A percentile compares a stretch with the other conserved stretches of the same genome.
Conservation (phyloP, 2,329 filamentous ascomycete species). For the Emmonsia crescens region DNA sequence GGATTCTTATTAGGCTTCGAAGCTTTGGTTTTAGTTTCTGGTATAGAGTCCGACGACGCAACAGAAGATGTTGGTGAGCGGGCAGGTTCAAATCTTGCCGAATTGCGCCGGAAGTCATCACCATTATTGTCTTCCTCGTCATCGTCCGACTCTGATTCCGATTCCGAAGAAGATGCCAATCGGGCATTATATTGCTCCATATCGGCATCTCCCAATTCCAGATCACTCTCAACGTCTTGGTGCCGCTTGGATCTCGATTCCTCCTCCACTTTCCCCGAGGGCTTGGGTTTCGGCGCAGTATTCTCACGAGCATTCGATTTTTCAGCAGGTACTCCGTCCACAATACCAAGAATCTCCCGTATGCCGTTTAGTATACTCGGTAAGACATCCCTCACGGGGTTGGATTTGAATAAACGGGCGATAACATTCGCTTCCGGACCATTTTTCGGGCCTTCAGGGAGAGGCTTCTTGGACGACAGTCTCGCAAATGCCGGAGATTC, state of each 20-base stretch:
- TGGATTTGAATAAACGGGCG: slow-evolving; percentile 50
- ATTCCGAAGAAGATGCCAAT: slow-evolving; percentile 20
- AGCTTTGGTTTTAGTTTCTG: slow-evolving; percentile 19
- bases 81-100: slow-evolving; percentile 16
- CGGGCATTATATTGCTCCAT: slow-evolving; percentile 25
- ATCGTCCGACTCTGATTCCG: slow-evolving; percentile 13
- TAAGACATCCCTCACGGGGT: slow-evolving; percentile 46
- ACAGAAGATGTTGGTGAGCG: slow-evolving; percentile 26
- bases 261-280: slow-evolving; percentile 2
- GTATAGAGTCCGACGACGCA: slow-evolving; percentile 18
- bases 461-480: slow-evolving; percentile 27
- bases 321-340: slow-evolving; percentile 15
- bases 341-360: slow-evolving; percentile 28
- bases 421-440: slow-evolving; percentile 47
- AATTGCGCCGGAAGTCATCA: slow-evolving; percentile 14
- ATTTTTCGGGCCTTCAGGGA: slow-evolving; percentile 24
- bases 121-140: slow-evolving; percentile 18
- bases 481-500: slow-evolving; percentile 39
- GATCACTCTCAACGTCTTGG: not conserved
- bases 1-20: slow-evolving; percentile 17
- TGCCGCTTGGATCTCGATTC: slow-evolving; percentile 4
- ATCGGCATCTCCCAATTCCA: slow-evolving; percentile 18
- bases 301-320: slow-evolving; percentile 7
- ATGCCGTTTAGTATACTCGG: slow-evolving; percentile 36
- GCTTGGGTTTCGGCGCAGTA: not conserved